These are phyloP conservation scores for Phialophora expanda DNA, from an alignment of 2,329 filamentous ascomycete genomes.

Conservation along the genomic window DNA sequence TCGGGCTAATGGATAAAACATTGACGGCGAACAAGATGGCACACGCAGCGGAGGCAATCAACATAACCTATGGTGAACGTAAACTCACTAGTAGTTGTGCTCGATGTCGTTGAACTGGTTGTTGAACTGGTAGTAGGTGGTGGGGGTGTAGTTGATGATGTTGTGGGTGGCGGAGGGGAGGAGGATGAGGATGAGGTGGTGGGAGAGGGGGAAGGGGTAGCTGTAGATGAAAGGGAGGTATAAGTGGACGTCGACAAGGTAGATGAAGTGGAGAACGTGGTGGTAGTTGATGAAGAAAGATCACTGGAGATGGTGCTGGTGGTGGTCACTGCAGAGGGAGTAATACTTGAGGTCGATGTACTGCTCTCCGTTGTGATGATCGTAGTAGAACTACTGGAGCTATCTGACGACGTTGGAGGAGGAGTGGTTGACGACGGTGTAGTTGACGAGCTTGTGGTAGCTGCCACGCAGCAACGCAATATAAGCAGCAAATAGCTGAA, in stretches of 20 bases:
- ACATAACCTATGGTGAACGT: constrained; percentile 5
- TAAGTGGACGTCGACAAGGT: constrained; percentile 23
- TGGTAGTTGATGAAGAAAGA: constrained; percentile 2
- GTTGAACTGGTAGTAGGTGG: constrained; percentile 19
- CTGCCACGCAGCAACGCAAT: constrained; percentile 27
- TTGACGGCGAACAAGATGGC: constrained; percentile 1
- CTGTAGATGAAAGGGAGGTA: constrained; percentile 28
- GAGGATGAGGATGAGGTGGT: constrained; percentile 17
- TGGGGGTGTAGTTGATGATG: constrained; percentile 9
- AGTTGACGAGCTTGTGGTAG: constrained; percentile 29
- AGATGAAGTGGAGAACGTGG: constrained; percentile 20
- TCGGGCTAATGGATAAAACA: neutral
- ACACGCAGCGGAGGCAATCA: constrained; percentile 5
- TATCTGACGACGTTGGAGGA: constrained; percentile 21
- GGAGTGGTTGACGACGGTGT: neutral
- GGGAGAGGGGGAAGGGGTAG: constrained; percentile 26
- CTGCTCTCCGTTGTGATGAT: constrained; percentile 12
- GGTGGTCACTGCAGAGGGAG: constrained; percentile 13
- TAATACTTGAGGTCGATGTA: constrained; percentile 12
- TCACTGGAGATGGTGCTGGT: constrained; percentile 12
- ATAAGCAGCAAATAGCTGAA: constrained; percentile 17
- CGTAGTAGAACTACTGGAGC: constrained; percentile 14
- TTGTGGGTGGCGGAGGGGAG: constrained; percentile 18
- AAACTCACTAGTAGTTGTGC: constrained; percentile 31
- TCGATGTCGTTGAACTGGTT: constrained; percentile 23